phyloP scores from a whole-genome alignment of 78 protist genomes.

The Cavenderia fasciculata region DNA sequence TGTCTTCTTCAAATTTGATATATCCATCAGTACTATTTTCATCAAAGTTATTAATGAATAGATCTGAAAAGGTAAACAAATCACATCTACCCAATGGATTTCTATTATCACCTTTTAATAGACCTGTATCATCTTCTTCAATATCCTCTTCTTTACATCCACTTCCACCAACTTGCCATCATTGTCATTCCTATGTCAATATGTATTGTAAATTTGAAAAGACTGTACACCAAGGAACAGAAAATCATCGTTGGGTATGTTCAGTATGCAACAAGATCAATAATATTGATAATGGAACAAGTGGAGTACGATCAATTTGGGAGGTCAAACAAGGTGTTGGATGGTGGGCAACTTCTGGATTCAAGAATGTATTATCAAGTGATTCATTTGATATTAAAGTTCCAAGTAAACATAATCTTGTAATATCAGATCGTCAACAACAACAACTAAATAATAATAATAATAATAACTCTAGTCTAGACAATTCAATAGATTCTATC shows the following conservation, averaged over 20 bases:
- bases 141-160: no score
- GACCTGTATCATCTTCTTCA: conserved; percentile 33
- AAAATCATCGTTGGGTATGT: conserved; percentile 16
- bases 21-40: conserved; percentile 46
- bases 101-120: conserved; percentile 43
- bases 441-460: no score
- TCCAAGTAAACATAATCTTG: no score
- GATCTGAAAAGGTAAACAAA: conserved; percentile 18
- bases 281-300: conserved; percentile 28
- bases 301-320: conserved; percentile 36
- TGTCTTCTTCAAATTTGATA: no score
- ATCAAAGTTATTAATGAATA: conserved; percentile 1
- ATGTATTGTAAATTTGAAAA: conserved; percentile 28
- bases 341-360: conserved; percentile 59
- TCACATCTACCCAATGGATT: conserved; percentile 50
- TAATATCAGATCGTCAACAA: background rate
- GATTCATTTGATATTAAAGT: conserved; percentile 49
- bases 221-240: background rate
- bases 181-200: conserved; percentile 32
- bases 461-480: no score
- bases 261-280: conserved; percentile 25
- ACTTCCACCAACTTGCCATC: conserved; percentile 27
- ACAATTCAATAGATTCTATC: no score
- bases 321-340: conserved; percentile 52
- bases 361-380: conserved; percentile 7